Conservation (phyloP, 345 rosid species). For the Lumnitzera racemosa region DNA sequence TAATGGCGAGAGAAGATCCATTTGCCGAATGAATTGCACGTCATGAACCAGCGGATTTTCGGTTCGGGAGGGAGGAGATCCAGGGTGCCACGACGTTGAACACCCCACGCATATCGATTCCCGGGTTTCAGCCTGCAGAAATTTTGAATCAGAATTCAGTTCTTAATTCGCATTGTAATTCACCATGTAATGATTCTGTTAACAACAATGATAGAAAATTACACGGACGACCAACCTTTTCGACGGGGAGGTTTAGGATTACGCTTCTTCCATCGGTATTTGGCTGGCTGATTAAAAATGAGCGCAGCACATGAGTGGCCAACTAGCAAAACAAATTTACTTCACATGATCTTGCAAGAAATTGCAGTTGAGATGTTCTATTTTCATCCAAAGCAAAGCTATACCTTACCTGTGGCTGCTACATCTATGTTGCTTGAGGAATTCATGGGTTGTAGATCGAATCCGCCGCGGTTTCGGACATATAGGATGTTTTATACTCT, state of each 20-base stretch:
- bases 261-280: slow-evolving; percentile 32
- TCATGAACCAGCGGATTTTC: slow-evolving; percentile 69
- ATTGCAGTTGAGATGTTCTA: not conserved
- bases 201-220: not conserved
- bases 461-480: slow-evolving; percentile 76
- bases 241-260: slow-evolving; percentile 28
- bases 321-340: not conserved
- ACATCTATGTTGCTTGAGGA: slow-evolving; percentile 51
- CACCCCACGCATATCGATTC: slow-evolving; percentile 33
- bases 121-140: slow-evolving; percentile 27
- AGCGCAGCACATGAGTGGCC: not conserved
- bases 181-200: not conserved
- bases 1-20: slow-evolving; percentile 58
- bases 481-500: slow-evolving; percentile 24
- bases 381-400: not conserved
- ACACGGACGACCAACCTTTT: slow-evolving; percentile 27
- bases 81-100: slow-evolving; percentile 34
- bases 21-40: slow-evolving; percentile 52
- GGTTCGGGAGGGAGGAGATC: slow-evolving; percentile 79
- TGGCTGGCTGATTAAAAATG: slow-evolving; percentile 30
- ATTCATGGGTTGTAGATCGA: slow-evolving; percentile 42
- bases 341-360: not conserved
- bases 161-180: not conserved
- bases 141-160: not conserved
- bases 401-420: slow-evolving; percentile 34